phyloP scores from a whole-genome alignment of 257 asterid species.

The Perilla frutescens region DNA sequence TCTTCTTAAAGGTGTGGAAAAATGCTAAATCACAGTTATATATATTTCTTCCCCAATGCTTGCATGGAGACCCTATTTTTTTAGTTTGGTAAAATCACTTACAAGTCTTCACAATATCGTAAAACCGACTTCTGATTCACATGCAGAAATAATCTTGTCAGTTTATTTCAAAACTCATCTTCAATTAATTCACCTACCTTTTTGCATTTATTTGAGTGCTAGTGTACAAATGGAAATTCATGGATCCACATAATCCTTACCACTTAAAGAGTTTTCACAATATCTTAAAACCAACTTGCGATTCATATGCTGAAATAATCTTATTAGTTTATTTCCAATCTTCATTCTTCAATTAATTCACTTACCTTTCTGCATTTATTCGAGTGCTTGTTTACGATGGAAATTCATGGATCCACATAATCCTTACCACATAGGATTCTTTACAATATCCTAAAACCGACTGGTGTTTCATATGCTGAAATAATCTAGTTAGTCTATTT shows the following conservation, averaged over 20 bases:
- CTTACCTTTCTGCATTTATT: not conserved
- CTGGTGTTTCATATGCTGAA: not conserved
- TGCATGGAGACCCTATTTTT: conserved; percentile 11
- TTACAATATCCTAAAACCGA: not conserved
- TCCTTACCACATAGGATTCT: not conserved
- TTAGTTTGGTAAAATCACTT: conserved; percentile 18
- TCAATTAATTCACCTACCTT: not conserved
- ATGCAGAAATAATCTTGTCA: not conserved
- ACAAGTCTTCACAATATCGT: not conserved
- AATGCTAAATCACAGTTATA: conserved; percentile 4
- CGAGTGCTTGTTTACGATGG: not conserved
- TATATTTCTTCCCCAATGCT: conserved; percentile 13
- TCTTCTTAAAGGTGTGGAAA: conserved; percentile 20
- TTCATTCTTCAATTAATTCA: conserved; percentile 6
- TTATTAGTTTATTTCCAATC: not conserved
- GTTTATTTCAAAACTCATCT: not conserved
- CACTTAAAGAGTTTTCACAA: not conserved
- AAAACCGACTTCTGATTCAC: not conserved
- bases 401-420: not conserved
- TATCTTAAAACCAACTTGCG: not conserved
- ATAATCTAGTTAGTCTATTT: not conserved
- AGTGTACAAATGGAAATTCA: not conserved
- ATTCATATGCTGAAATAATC: not conserved
- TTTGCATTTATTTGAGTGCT: not conserved
- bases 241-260: not conserved